Evolutionary conservation across 345 rosid genomes (phyloP).

Genomic region (Gossypium raimondii): DNA sequence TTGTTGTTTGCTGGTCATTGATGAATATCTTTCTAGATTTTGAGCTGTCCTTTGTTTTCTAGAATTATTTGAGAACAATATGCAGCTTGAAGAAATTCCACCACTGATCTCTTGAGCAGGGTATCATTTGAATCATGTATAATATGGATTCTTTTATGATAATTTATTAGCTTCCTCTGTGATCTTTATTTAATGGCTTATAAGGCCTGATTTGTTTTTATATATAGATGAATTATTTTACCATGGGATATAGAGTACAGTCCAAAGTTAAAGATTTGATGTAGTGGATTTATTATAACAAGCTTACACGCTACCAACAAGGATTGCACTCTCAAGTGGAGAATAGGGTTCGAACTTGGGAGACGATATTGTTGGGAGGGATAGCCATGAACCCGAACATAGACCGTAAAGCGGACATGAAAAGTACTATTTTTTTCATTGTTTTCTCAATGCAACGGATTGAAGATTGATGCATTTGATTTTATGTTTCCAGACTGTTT

Average conservation of each 20-base stretch:
- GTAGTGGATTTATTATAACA: neutral
- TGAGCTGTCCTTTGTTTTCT: neutral
- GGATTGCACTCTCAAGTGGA: too few species aligned
- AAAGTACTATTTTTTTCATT: neutral
- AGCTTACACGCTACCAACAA: too few species aligned
- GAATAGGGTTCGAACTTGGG: too few species aligned
- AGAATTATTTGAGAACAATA: constrained; percentile 3
- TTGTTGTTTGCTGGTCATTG: neutral
- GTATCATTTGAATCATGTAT: neutral
- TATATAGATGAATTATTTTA: neutral
- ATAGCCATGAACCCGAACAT: too few species aligned
- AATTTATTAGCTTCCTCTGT: too few species aligned
- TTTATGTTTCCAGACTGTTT: constrained; percentile 51
- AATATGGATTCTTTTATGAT: neutral
- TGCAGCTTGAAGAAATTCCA: neutral
- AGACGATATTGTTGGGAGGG: too few species aligned
- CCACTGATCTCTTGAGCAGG: neutral
- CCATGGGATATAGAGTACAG: neutral
- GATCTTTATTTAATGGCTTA: neutral
- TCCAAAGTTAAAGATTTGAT: constrained; percentile 12
- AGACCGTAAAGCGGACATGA: too few species aligned
- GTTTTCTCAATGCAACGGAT: neutral
- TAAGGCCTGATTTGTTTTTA: neutral
- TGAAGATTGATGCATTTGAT: neutral
- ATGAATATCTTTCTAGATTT: neutral